These are phyloP conservation scores for Diversispora eburnea DNA, from an alignment of 192 early-diverging fungal genomes.

Conservation along the genomic window DNA sequence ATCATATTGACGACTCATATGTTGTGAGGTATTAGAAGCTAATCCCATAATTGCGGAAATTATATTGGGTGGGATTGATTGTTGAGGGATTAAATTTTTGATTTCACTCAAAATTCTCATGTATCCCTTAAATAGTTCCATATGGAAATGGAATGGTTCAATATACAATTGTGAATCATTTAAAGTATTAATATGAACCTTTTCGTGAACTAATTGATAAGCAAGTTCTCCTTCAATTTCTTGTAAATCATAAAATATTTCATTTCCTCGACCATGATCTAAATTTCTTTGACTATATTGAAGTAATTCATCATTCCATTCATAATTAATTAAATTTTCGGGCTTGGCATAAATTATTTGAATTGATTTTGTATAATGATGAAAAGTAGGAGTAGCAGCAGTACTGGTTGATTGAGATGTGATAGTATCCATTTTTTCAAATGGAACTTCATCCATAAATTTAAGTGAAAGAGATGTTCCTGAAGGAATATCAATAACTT, in stretches of 20 bases:
- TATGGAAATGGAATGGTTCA: constrained; percentile 17
- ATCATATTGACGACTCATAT: not conserved
- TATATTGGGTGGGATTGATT: constrained; percentile 10
- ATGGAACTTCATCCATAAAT: not conserved
- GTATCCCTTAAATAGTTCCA: constrained; percentile 22
- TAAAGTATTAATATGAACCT: constrained; percentile 14
- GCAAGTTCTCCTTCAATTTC: constrained; percentile 26
- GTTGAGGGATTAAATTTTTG: constrained; percentile 12
- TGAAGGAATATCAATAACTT: not conserved
- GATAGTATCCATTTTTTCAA: not conserved
- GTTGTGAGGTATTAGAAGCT: not conserved
- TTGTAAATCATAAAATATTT: constrained; percentile 11
- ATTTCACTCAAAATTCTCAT: constrained; percentile 22
- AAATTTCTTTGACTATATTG: constrained; percentile 25
- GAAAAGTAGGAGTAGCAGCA: not conserved
- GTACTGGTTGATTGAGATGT: not conserved
- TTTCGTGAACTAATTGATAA: constrained; percentile 10
- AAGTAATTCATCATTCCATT: constrained; percentile 18
- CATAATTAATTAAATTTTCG: constrained; percentile 7
- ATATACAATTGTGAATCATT: not conserved
- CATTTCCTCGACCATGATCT: not conserved
- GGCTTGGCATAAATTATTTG: not conserved
- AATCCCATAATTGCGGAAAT: not conserved
- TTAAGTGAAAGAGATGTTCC: constrained; percentile 5
- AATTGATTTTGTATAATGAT: constrained; percentile 9